phyloP scores from a whole-genome alignment of 306 rosid genomes.

The Crotalaria pallida region DNA sequence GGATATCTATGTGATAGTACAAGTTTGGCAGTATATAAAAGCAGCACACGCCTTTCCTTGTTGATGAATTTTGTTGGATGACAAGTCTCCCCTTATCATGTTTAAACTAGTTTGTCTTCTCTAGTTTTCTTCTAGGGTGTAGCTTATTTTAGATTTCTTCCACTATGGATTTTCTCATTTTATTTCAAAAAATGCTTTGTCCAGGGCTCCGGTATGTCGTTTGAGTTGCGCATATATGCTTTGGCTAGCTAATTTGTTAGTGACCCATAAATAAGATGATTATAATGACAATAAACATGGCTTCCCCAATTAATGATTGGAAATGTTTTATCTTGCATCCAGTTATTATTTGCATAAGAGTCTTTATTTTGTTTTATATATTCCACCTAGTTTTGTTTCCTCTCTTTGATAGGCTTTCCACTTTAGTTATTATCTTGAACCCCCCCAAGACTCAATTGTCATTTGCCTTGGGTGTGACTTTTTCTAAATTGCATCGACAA shows the following conservation, averaged over 20 bases:
- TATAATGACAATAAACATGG: background rate
- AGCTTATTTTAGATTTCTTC: slow-evolving; percentile 27
- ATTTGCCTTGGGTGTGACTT: too few species aligned
- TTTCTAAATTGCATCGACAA: too few species aligned
- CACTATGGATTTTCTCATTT: slow-evolving; percentile 20
- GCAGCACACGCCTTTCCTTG: slow-evolving; percentile 19
- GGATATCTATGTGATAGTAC: slow-evolving; percentile 38
- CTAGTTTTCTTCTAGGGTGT: slow-evolving; percentile 19
- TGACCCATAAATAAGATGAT: slow-evolving; percentile 16
- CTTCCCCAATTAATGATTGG: background rate
- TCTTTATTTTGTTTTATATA: too few species aligned
- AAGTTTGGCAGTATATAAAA: slow-evolving; percentile 13
- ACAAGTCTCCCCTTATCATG: background rate
- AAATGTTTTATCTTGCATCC: background rate
- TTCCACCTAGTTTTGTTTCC: too few species aligned
- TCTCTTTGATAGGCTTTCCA: too few species aligned
- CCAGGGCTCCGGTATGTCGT: slow-evolving; percentile 20
- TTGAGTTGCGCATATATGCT: background rate
- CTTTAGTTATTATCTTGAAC: too few species aligned
- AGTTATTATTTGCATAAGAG: too few species aligned
- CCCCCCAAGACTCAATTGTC: too few species aligned
- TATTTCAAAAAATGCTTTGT: slow-evolving; percentile 5
- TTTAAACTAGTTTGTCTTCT: slow-evolving; percentile 8
- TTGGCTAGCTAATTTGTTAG: slow-evolving; percentile 9
- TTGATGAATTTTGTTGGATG: slow-evolving; percentile 30